phyloP scores from a whole-genome alignment of 1,139 yeast species.

The Yueomyces sp. region DNA sequence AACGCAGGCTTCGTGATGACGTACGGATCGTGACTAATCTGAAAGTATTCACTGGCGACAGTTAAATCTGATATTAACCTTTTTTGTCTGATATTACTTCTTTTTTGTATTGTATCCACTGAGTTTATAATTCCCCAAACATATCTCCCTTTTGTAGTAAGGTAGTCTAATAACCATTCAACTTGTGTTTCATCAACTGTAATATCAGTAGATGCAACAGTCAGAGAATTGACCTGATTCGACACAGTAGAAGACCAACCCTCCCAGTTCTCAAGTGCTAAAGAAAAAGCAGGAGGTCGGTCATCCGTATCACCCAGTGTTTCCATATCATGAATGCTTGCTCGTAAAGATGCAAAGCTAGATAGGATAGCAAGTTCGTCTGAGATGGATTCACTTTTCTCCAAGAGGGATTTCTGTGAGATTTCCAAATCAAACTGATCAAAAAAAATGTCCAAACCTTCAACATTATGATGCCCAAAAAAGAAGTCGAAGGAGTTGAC shows the following conservation, averaged over 20 bases:
- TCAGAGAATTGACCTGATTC: slow-evolving; percentile 26
- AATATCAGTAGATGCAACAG: slow-evolving; percentile 26
- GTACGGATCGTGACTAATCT: slow-evolving; percentile 72
- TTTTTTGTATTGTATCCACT: slow-evolving; percentile 7
- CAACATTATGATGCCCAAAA: slow-evolving; percentile 11
- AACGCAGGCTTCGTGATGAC: slow-evolving; percentile 85
- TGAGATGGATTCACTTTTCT: slow-evolving; percentile 7
- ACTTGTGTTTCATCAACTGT: slow-evolving; percentile 28
- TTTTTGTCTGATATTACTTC: slow-evolving; percentile 8
- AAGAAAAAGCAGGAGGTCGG: slow-evolving; percentile 10
- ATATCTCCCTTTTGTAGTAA: slow-evolving; percentile 12
- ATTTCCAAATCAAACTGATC: slow-evolving; percentile 27
- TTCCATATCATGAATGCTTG: slow-evolving; percentile 6
- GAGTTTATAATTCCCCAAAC: slow-evolving; percentile 17
- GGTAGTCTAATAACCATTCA: slow-evolving; percentile 29
- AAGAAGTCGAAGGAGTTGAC: slow-evolving; percentile 34
- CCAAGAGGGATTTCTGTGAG: slow-evolving; percentile 10
- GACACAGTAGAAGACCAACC: slow-evolving; percentile 31
- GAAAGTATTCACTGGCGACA: slow-evolving; percentile 45
- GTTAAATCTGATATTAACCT: slow-evolving; percentile 34
- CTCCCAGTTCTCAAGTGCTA: slow-evolving; percentile 24
- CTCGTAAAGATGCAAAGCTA: slow-evolving; percentile 12
- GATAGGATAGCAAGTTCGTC: slow-evolving; percentile 10
- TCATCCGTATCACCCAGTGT: slow-evolving; percentile 5
- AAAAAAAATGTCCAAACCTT: slow-evolving; percentile 24